Evolutionary conservation across 768 basidiomycete species (phyloP).

Genomic region (Pluteus cervinus): DNA sequence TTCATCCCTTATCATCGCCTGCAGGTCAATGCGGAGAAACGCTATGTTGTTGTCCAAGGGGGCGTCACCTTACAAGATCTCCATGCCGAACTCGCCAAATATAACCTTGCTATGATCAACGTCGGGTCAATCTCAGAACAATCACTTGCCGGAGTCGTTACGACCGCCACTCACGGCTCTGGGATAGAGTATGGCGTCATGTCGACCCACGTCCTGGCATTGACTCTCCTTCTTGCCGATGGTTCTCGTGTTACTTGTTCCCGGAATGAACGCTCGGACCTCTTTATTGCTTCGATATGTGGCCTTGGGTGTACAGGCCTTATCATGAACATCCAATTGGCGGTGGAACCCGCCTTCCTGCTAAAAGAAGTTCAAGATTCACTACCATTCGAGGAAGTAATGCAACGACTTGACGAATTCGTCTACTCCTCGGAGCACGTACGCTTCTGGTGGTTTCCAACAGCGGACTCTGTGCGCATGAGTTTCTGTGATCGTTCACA

Average conservation of each 20-base stretch:
- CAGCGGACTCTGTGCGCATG: conserved; percentile 63
- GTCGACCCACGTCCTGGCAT: conserved; percentile 70
- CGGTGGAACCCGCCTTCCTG: conserved; percentile 78
- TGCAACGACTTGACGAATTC: conserved; percentile 49
- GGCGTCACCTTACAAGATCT: conserved; percentile 76
- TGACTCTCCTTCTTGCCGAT: conserved; percentile 74
- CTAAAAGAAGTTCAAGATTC: conserved; percentile 68
- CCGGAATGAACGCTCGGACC: conserved; percentile 51
- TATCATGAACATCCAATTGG: conserved; percentile 70
- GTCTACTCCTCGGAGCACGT: conserved; percentile 75
- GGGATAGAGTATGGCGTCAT: conserved; percentile 77
- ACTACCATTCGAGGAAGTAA: conserved; percentile 54
- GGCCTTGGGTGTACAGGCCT: conserved; percentile 89
- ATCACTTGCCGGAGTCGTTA: conserved; percentile 85
- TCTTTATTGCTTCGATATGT: conserved; percentile 88
- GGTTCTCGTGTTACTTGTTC: conserved; percentile 68
- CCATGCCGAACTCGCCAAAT: conserved; percentile 56
- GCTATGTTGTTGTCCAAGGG: conserved; percentile 65
- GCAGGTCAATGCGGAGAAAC: conserved; percentile 66
- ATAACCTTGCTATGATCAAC: conserved; percentile 82
- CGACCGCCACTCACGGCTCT: conserved; percentile 94
- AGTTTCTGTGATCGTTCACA: conserved; percentile 69
- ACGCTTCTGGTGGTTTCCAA: conserved; percentile 95
- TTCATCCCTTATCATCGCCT: conserved; percentile 8
- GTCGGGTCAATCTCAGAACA: conserved; percentile 97